Evolutionary conservation across 2,329 filamentous ascomycete species (phyloP), one percentile per base, ranked within the genome.

Genomic region (Talaromyces piceae): DNA sequence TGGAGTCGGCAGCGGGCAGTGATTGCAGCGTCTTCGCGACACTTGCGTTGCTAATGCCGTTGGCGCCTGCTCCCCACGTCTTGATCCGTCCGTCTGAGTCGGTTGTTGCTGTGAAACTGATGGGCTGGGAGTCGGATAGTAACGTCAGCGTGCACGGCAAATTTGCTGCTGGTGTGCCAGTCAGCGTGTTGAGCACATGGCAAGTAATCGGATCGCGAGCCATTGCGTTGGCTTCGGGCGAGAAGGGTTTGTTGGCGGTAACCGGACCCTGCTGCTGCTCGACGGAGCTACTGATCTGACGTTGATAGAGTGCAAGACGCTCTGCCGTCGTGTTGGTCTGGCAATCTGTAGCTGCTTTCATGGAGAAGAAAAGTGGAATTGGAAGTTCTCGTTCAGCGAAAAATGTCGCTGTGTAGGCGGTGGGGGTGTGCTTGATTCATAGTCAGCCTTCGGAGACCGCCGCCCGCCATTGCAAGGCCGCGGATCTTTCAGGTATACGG

Each of bases 101-200:
- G 43, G 72, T 75, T 18, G 61, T 64, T 31, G 69, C 70, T 50
- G 57, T 59, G 61, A 72, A 73, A 52, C 45, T 54, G 59, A 25
- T 22, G 23, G 20, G 37, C 22, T 39, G 18, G n/a, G 27, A 12
- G 45, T 20, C 88, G 72, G 23, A 85, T 59, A 96, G 71, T 47
- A 80, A 70, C 2, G 72, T 73, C 28, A 77, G 68, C 0, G 70
- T 72, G 57, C 78, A 77, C 26, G 73, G 71, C 18, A 80, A 66
- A 22, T 70, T 63, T 1, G 70, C 66, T 18, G 68, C 70, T 8
- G 73, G 69, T 8, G 70, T 72, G 45, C 72, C 70, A 44, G 71
- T 71, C 47, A 73, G 59, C 28, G 71, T 74, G 58, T 78, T 76
- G 45, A 80, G 72, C 50, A 73, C 70, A 56, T 76, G 73, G 54